Evolutionary conservation across 108 stramenopile species (phyloP).

Genomic region (Nitzschia sp.): DNA sequence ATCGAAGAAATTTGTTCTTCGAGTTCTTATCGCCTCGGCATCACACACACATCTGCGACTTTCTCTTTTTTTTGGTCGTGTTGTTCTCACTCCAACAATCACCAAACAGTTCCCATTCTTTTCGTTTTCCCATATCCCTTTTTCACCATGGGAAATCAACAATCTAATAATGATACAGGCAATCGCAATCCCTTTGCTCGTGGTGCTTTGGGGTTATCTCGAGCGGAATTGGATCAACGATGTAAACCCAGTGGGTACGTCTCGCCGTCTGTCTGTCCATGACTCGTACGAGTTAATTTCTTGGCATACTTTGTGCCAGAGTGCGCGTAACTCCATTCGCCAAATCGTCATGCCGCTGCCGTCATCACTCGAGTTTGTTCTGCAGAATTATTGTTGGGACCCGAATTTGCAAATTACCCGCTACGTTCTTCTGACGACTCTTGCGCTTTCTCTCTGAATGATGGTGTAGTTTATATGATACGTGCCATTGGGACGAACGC

Average conservation of each 20-base stretch:
- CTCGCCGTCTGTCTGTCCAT: not conserved
- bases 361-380: not conserved
- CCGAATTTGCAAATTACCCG: too few relatives aligned
- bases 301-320: not conserved
- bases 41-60: too few relatives aligned
- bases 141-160: slow-evolving; percentile 37
- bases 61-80: too few relatives aligned
- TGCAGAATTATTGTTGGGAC: too few relatives aligned
- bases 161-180: slow-evolving; percentile 14
- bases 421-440: too few relatives aligned
- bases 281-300: not conserved
- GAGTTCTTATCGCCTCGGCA: too few relatives aligned
- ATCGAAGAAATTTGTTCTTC: too few relatives aligned
- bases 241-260: slow-evolving; percentile 79
- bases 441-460: too few relatives aligned
- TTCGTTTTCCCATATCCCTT: not conserved
- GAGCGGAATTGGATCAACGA: slow-evolving; percentile 66
- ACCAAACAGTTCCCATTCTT: too few relatives aligned
- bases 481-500: slow-evolving; percentile 71
- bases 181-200: slow-evolving; percentile 19
- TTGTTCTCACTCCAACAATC: too few relatives aligned
- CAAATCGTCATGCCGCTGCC: slow-evolving; percentile 2
- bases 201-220: slow-evolving; percentile 49
- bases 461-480: slow-evolving; percentile 9
- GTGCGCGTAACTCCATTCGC: not conserved